Conservation (phyloP, 73 alveolate species). For the Paraurostyla sp. region DNA sequence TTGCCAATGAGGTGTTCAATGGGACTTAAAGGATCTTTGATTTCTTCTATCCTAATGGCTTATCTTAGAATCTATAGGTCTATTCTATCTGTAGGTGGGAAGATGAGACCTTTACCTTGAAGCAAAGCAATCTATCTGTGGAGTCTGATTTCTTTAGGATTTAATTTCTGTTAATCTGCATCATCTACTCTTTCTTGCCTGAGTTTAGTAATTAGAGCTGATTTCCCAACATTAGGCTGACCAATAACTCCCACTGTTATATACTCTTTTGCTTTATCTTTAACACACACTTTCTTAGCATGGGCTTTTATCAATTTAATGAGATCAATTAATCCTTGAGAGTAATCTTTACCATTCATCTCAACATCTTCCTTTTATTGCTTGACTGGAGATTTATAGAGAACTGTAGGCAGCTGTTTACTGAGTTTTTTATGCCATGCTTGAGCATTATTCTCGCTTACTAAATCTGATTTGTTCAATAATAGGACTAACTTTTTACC, state of each 20-base stretch:
- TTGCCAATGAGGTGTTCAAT: slow-evolving; percentile 88
- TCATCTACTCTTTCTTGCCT: slow-evolving; percentile 94
- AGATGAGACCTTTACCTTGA: slow-evolving; percentile 98
- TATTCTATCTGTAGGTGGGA: slow-evolving; percentile 74
- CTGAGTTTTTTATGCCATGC: slow-evolving; percentile 91
- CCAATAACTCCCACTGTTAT: slow-evolving; percentile 98
- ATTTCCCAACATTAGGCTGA: slow-evolving; percentile 94
- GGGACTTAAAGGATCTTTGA: slow-evolving; percentile 92
- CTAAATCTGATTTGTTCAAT: slow-evolving; percentile 95
- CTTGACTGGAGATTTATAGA: slow-evolving; percentile 90
- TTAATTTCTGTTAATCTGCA: slow-evolving; percentile 94
- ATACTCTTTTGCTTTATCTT: slow-evolving; percentile 73
- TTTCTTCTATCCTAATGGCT: slow-evolving; percentile 91
- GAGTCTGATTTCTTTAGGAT: slow-evolving; percentile 92
- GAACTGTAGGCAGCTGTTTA: slow-evolving; percentile 87
- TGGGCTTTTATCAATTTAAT: slow-evolving; percentile 92
- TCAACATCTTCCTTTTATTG: slow-evolving; percentile 85
- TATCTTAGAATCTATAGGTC: slow-evolving; percentile 89
- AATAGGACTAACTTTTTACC: slow-evolving; percentile 92
- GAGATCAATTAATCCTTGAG: slow-evolving; percentile 95
- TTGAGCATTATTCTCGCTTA: slow-evolving; percentile 93
- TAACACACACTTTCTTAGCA: slow-evolving; percentile 87
- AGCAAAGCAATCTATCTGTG: slow-evolving; percentile 93
- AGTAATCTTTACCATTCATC: slow-evolving; percentile 83
- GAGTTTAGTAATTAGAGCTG: slow-evolving; percentile 82